These are phyloP conservation scores for Brettanomyces custersianus DNA, from an alignment of 805 yeast genomes.

Conservation along the genomic window DNA sequence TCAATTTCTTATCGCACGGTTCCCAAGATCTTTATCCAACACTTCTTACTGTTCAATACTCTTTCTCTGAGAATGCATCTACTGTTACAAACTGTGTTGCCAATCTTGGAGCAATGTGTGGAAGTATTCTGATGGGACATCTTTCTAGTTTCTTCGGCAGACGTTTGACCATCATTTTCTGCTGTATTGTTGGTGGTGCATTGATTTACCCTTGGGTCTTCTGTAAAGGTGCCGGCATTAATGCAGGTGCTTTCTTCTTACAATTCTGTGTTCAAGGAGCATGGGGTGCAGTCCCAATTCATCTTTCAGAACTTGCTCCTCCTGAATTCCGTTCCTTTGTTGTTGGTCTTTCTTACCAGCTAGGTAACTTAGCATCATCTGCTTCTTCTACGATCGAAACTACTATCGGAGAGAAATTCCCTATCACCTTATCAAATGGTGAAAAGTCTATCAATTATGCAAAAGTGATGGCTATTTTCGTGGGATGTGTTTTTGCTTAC, in stretches of 20 bases:
- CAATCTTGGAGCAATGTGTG: slow-evolving; percentile 48
- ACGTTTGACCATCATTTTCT: slow-evolving; percentile 40
- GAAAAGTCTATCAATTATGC: slow-evolving; percentile 37
- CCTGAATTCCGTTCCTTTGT: slow-evolving; percentile 55
- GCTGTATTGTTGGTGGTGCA: slow-evolving; percentile 50
- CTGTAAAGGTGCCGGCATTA: slow-evolving; percentile 34
- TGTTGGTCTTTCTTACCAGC: slow-evolving; percentile 55
- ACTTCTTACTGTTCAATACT: slow-evolving; percentile 36
- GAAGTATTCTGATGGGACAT: slow-evolving; percentile 50
- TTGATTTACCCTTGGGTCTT: slow-evolving; percentile 58
- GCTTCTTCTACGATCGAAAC: slow-evolving; percentile 63
- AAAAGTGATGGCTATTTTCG: slow-evolving; percentile 56
- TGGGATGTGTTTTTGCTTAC: slow-evolving; percentile 52
- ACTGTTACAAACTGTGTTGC: slow-evolving; percentile 51
- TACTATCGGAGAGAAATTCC: slow-evolving; percentile 49
- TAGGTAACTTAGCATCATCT: slow-evolving; percentile 59
- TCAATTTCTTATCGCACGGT: slow-evolving; percentile 55
- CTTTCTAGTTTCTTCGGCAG: slow-evolving; percentile 47
- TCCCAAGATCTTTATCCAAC: slow-evolving; percentile 59
- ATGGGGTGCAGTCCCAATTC: slow-evolving; percentile 61
- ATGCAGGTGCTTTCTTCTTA: slow-evolving; percentile 52
- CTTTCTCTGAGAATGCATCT: slow-evolving; percentile 31
- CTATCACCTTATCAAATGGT: slow-evolving; percentile 26
- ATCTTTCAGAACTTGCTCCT: slow-evolving; percentile 51
- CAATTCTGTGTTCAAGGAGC: slow-evolving; percentile 62